Evolutionary conservation across 2,329 filamentous ascomycete species (phyloP).

Genomic region (Colletotrichum sp.): DNA sequence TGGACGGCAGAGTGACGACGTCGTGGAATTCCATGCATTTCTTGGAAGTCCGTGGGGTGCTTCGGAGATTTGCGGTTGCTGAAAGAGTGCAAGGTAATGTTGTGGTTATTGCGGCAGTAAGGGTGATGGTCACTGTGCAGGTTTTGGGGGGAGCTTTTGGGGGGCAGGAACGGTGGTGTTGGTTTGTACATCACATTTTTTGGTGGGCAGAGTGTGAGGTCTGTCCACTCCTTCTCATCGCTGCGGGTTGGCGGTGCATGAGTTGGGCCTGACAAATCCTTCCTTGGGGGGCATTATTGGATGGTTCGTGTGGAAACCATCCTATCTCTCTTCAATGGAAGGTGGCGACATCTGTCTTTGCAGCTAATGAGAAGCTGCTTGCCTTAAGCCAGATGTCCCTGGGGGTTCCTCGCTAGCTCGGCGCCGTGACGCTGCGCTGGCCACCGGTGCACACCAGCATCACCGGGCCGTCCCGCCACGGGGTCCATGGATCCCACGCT

Average conservation of each 20-base stretch:
- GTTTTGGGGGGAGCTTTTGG: background rate
- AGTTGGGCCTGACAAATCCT: background rate
- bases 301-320: background rate
- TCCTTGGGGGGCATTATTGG: background rate
- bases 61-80: background rate
- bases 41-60: background rate
- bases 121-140: background rate
- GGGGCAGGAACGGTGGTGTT: background rate
- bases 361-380: background rate
- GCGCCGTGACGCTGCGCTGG: background rate
- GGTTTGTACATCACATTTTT: no score
- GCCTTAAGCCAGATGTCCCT: background rate
- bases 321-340: background rate
- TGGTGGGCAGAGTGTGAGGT: no score
- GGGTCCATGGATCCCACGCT: background rate
- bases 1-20: background rate
- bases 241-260: background rate
- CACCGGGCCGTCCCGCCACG: background rate
- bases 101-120: background rate
- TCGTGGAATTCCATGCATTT: background rate
- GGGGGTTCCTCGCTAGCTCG: background rate
- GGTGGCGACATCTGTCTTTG: background rate
- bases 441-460: background rate
- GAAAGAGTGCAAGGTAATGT: background rate
- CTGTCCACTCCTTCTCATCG: background rate